Evolutionary conservation across 352 stramenopile species (phyloP), one percentile per base, ranked within the genome.

Genomic region (Globisporangium mamillatum): DNA sequence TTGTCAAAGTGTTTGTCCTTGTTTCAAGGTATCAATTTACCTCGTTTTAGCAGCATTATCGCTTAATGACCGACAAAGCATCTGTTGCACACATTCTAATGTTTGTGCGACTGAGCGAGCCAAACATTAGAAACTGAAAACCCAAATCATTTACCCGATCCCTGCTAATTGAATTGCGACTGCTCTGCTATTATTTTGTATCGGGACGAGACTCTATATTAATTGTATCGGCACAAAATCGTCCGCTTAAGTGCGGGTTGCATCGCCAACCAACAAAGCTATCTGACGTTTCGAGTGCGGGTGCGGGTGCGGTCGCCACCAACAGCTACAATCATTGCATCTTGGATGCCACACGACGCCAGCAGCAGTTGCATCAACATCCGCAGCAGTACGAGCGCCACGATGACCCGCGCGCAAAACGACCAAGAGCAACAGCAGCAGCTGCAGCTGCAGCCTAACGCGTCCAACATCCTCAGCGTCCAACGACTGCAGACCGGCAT

Each of bases 401-500:
- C 61, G 18, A 68, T 55, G 34, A n/a, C 46, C 53, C 63, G 20
- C 41, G 36, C 29, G 25, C 54, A 52, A 14, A 29, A 53, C 41
- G 54, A 68, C 32, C 64, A 68, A 58, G 20, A 68, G 32, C 44
- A 63, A 20, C 56, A 65, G 8, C 32, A 36, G 32, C 32, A 69
- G 56, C 38, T 46, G 32, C 32, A 69, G 56, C 38, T 46, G 38
- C 38, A 62, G 53, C 66, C 24, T 25, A 24, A 71, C 57, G 58
- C 48, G 63, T 22, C 54, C 27, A 68, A 61, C 56, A 71, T 75
- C 68, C 60, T 84, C 44, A 82, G 79, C 62, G 60, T 71, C 52
- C 54, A 66, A 41, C 71, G 74, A n/a, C 63, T 85, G 44, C 65
- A 68, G 20, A 63, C 20, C 46, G 74, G 73, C 18, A 63, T 85